These are phyloP conservation scores for Castanospermum australe DNA, from an alignment of 306 rosid species.

Conservation along the genomic window DNA sequence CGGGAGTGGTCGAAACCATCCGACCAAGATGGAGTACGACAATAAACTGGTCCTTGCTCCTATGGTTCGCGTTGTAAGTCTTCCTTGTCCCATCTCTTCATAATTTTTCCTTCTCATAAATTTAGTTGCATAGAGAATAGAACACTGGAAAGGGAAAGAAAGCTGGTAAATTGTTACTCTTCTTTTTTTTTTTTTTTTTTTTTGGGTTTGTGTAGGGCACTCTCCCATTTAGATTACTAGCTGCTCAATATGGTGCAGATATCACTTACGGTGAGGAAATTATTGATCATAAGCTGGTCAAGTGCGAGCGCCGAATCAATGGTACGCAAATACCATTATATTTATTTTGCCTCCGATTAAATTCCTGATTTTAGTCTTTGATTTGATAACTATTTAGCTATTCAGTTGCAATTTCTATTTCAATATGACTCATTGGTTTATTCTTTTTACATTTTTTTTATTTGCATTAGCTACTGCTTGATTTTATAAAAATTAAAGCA, in stretches of 20 bases:
- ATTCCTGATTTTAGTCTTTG: not conserved
- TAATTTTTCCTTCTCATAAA: not conserved
- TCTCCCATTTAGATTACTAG: conserved; percentile 77
- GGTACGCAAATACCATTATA: conserved; percentile 48
- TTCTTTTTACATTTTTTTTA: not conserved
- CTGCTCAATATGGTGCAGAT: conserved; percentile 87
- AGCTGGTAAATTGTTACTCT: not conserved
- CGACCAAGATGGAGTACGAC: conserved; percentile 62
- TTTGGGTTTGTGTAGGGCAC: conserved; percentile 69
- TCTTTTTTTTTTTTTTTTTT: not conserved
- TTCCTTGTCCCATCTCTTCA: not conserved
- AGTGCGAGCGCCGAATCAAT: conserved; percentile 79
- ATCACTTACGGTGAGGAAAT: conserved; percentile 84
- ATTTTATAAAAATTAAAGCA: too few relatives aligned
- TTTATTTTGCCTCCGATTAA: not conserved
- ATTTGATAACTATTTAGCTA: not conserved
- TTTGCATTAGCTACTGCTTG: not conserved
- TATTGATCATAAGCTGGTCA: conserved; percentile 77
- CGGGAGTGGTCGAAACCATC: conserved; percentile 25
- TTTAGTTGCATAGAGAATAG: not conserved
- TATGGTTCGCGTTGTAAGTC: conserved; percentile 95
- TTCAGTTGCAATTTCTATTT: not conserved
- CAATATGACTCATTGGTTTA: not conserved
- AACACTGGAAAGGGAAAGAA: not conserved
- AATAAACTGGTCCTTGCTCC: conserved; percentile 89